phyloP scores from a whole-genome alignment of 768 basidiomycete species.

The Wakefieldia striispora region DNA sequence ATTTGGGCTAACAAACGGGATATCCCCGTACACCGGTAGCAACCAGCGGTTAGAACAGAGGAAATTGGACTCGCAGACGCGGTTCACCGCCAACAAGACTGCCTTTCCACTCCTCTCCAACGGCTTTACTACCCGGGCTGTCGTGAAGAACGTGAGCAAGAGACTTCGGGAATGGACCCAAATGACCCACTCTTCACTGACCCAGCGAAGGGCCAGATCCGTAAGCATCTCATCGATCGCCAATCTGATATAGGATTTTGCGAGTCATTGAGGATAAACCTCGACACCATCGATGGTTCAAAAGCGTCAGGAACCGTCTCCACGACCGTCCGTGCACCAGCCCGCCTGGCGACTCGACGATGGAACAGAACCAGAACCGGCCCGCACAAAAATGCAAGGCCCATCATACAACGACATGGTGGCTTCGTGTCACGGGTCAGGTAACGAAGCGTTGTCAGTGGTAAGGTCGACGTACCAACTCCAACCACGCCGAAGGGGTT shows the following conservation, averaged over 20 bases:
- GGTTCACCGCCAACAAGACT: conserved; percentile 1
- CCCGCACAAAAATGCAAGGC: conserved; percentile 8
- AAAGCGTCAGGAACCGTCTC: conserved; percentile 6
- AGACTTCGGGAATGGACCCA: accelerated
- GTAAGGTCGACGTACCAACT: conserved; percentile 5
- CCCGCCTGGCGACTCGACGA: neutral
- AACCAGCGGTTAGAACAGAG: conserved; percentile 8
- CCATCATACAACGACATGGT: conserved; percentile 18
- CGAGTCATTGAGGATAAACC: neutral
- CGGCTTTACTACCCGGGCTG: conserved; percentile 15
- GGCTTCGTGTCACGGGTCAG: conserved; percentile 11
- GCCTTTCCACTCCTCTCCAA: conserved; percentile 3
- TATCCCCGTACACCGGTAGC: conserved; percentile 23
- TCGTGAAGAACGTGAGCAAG: neutral
- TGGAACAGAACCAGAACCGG: neutral
- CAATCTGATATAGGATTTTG: conserved; percentile 7
- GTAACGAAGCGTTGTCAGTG: neutral
- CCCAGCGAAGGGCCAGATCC: conserved; percentile 19
- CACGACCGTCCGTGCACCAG: conserved; percentile 19
- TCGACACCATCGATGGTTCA: conserved; percentile 12
- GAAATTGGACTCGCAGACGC: conserved; percentile 3
- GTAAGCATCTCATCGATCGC: conserved; percentile 18
- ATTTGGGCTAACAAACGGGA: conserved; percentile 32
- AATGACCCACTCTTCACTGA: conserved; percentile 19
- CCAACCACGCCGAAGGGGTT: conserved; percentile 33